These are phyloP conservation scores for Amanita exitialis DNA, from an alignment of 768 basidiomycete genomes.

Conservation along the genomic window DNA sequence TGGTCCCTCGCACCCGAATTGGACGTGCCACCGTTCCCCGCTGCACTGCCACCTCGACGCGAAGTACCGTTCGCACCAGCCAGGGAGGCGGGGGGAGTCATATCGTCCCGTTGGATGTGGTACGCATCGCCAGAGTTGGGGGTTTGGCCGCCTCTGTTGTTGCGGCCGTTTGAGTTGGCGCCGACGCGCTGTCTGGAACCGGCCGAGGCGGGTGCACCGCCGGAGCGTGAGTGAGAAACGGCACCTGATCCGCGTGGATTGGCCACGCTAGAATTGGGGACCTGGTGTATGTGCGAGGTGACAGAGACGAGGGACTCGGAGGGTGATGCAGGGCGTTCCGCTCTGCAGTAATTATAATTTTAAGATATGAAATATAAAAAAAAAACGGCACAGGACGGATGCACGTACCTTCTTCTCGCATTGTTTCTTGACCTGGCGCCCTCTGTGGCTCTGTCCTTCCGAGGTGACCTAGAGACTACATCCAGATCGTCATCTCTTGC, in stretches of 20 bases:
- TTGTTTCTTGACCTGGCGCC: conserved; percentile 39
- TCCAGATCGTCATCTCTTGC: conserved; percentile 60
- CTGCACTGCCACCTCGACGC: conserved; percentile 10
- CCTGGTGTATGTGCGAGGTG: conserved; percentile 48
- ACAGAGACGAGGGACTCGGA: conserved; percentile 66
- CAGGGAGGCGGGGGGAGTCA: not conserved
- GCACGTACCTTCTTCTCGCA: conserved; percentile 52
- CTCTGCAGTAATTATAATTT: not conserved
- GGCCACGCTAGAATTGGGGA: conserved; percentile 4
- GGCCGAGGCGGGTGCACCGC: conserved; percentile 9
- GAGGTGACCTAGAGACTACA: conserved; percentile 41
- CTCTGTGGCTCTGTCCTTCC: conserved; percentile 47
- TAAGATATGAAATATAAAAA: conserved; percentile 8
- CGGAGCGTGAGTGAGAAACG: conserved; percentile 13
- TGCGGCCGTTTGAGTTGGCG: not conserved
- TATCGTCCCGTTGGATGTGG: not conserved
- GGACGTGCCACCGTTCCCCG: conserved; percentile 1
- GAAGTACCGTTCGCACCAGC: not conserved
- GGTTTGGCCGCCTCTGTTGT: conserved; percentile 11
- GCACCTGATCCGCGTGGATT: conserved; percentile 2
- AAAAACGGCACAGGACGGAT: not conserved
- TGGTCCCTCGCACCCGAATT: not conserved
- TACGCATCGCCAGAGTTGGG: not conserved
- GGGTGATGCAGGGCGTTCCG: conserved; percentile 25
- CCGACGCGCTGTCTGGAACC: not conserved